These are phyloP conservation scores for Kuraishia hungarica DNA, from an alignment of 805 yeast genomes.

Conservation along the genomic window DNA sequence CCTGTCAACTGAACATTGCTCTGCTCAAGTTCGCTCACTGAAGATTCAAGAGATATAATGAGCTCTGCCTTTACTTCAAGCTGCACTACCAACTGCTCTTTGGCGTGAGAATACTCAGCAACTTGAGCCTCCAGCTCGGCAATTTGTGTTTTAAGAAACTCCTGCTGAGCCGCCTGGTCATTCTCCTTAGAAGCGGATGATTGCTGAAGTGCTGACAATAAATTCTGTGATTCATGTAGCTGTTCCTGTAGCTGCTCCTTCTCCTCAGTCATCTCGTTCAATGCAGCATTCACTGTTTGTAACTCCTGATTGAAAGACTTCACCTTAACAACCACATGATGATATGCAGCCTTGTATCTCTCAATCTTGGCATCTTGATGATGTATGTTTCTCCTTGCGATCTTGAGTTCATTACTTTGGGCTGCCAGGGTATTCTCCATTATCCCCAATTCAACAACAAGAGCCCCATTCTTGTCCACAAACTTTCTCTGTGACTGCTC, in stretches of 20 bases:
- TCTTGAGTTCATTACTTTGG: not conserved
- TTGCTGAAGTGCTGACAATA: not conserved
- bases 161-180: not conserved
- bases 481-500: not conserved
- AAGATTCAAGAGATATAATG: not conserved
- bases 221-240: not conserved
- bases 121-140: slow-evolving; percentile 1
- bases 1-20: not conserved
- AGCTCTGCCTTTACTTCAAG: not conserved
- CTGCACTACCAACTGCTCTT: not conserved
- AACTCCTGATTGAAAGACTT: not conserved
- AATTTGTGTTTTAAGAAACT: not conserved
- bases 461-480: not conserved
- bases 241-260: not conserved
- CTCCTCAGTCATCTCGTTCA: not conserved
- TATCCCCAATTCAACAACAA: not conserved
- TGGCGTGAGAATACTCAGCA: not conserved
- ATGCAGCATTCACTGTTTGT: not conserved
- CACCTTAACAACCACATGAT: not conserved
- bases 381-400: not conserved
- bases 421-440: not conserved
- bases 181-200: not conserved
- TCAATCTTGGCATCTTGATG: not conserved
- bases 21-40: not conserved
- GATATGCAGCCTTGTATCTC: not conserved